Percentiles rank a stretch among this genome's conserved stretches.
phyloP scores from a whole-genome alignment of 75 land plant genomes.

The Picea glauca region DNA sequence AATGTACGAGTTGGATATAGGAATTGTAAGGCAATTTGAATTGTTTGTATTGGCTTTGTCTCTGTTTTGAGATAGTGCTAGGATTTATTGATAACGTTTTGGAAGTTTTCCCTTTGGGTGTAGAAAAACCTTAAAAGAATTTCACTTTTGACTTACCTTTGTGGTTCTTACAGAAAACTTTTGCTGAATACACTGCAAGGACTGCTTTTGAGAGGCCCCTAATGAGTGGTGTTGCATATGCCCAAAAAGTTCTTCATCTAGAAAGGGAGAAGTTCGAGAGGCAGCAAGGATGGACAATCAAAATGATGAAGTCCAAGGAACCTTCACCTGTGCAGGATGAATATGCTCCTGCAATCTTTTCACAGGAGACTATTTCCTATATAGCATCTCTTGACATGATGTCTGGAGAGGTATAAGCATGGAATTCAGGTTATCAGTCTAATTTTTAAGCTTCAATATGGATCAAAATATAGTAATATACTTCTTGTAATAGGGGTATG shows the following conservation, averaged over 20 bases:
- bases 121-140: too few relatives aligned
- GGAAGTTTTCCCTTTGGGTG: too few relatives aligned
- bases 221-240: constrained; percentile 95
- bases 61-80: not conserved
- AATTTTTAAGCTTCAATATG: not conserved
- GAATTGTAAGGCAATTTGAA: not conserved
- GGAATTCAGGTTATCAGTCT: not conserved
- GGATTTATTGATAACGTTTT: too few relatives aligned
- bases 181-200: constrained; percentile 82
- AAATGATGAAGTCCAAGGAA: constrained; percentile 74
- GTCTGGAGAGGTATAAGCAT: constrained; percentile 72
- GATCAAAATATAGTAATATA: not conserved
- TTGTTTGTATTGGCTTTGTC: not conserved
- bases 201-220: constrained; percentile 97
- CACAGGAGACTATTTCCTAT: constrained; percentile 82
- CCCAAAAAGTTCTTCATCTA: constrained; percentile 71
- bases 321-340: constrained; percentile 67
- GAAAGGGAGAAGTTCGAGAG: constrained; percentile 75
- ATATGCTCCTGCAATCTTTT: constrained; percentile 86
- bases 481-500: too few relatives aligned
- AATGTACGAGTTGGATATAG: not conserved
- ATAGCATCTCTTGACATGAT: constrained; percentile 87
- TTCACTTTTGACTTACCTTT: not conserved
- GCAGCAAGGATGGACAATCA: constrained; percentile 82
- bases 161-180: constrained; percentile 66